Base-by-base conservation (phyloP, 805 yeast species). In the Myxozyma monticola region DNA sequence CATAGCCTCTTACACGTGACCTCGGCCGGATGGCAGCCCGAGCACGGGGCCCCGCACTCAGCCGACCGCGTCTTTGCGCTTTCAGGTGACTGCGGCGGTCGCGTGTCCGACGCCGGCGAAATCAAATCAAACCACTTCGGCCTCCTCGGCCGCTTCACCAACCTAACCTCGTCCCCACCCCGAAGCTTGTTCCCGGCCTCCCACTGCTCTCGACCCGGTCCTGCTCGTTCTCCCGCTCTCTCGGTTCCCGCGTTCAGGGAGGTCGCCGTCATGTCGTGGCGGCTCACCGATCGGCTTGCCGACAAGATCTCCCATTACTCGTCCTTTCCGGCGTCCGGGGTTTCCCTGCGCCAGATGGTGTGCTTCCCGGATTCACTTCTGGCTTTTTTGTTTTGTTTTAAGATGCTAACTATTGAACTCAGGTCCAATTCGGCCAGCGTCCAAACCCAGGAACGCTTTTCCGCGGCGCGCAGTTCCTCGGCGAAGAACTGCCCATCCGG, bases 311-410 rank as follows among this genome's bases (percentile, higher is more conserved):
- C 76, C 62, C 77, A 74, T 55, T 84, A 81, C 71, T 89, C 96
- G 2, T 73, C 76, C 45, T 76, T 83, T 56, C 85, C 88, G 10
- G 93, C 90, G 38, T 86, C 95, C 1, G 89, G 95, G 1, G 88
- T 88, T 2, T 83, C 89, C 2, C 71, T 88, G 53, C 75, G 88
- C 50, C 96, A 88, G 66, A 88, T 88, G 96, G 96, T 59, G 26
- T 4, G 54, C 39, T 28, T 9, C 31, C 31, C 14, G 9, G 31
- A 7, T 33, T n/a, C n/a, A n/a, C n/a, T n/a, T n/a, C n/a, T n/a
- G n/a, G n/a, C n/a, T n/a, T n/a, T 10, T 10, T 33, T 7, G 8
- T 21, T 37, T n/a, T 37, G 40, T n/a, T 37, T 37, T n/a, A 37
- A 5, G n/a, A n/a, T 43, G 18, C 29, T 26, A 34, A 25, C 25